Evolutionary conservation across 306 rosid species (phyloP).

Genomic region (Oxytropis ochrocephala): DNA sequence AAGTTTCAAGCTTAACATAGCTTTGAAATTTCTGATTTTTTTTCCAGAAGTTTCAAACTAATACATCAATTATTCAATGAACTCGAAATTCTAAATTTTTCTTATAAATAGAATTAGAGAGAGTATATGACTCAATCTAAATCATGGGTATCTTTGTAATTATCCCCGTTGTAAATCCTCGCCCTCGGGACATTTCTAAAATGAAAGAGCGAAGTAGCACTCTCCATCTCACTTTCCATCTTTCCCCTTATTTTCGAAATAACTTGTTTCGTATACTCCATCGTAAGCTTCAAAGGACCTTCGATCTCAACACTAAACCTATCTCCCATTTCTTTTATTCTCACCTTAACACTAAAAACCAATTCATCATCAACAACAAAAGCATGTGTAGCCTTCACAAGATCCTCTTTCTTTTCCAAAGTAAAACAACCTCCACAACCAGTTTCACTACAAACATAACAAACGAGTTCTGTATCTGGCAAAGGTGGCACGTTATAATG

Average conservation of each 20-base stretch:
- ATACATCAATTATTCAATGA: no score
- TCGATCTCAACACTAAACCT: slow-evolving; percentile 15
- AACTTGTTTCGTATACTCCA: neutral
- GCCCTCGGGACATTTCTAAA: neutral
- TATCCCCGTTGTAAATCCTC: no score
- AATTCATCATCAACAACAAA: neutral
- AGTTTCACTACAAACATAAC: neutral
- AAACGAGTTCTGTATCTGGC: neutral
- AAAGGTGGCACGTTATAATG: slow-evolving; percentile 3
- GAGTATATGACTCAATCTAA: no score
- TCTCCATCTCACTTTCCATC: slow-evolving; percentile 6
- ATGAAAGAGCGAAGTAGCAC: neutral
- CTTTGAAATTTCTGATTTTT: no score
- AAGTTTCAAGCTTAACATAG: no score
- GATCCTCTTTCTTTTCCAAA: neutral
- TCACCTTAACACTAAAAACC: neutral
- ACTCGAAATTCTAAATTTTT: no score
- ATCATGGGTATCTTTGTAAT: no score
- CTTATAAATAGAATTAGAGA: no score
- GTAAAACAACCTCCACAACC: neutral
- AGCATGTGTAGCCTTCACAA: neutral
- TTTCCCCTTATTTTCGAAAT: neutral
- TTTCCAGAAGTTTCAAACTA: no score
- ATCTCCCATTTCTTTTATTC: neutral
- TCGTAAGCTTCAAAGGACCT: neutral